A percentile compares a stretch with the other conserved stretches of the same genome.
phyloP scores from a whole-genome alignment of 2,329 filamentous ascomycete species.

The Didymella lethalis region DNA sequence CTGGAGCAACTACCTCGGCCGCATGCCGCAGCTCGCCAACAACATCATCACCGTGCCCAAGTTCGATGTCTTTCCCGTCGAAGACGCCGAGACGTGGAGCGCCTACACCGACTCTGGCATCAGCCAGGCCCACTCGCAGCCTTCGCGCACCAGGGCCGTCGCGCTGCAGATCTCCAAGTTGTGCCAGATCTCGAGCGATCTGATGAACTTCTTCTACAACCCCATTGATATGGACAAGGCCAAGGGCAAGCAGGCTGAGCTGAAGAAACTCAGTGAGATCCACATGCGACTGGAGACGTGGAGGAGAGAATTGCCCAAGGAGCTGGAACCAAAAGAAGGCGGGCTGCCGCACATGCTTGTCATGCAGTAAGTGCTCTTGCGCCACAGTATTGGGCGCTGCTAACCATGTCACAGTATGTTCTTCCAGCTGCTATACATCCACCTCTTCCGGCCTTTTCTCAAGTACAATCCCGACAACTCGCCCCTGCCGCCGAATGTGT shows the following conservation, averaged over 20 bases:
- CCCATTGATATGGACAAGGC: slow-evolving; percentile 69
- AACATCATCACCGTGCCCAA: slow-evolving; percentile 84
- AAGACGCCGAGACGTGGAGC: slow-evolving; percentile 86
- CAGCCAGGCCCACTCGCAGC: slow-evolving; percentile 75
- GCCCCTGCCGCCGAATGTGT: slow-evolving; percentile 85
- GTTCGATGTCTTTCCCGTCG: slow-evolving; percentile 87
- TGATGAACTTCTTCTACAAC: slow-evolving; percentile 91
- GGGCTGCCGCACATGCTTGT: slow-evolving; percentile 82
- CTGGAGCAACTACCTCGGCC: slow-evolving; percentile 96
- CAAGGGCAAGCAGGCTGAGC: slow-evolving; percentile 78
- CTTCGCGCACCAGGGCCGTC: slow-evolving; percentile 79
- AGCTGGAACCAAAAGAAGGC: slow-evolving; percentile 88
- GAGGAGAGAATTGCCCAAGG: slow-evolving; percentile 81
- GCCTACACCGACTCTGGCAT: slow-evolving; percentile 88
- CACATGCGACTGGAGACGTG: slow-evolving; percentile 90
- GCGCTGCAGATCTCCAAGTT: slow-evolving; percentile 78
- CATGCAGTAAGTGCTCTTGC: slow-evolving; percentile 76
- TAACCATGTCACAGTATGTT: slow-evolving; percentile 76
- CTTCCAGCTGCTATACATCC: slow-evolving; percentile 93
- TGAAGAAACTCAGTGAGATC: slow-evolving; percentile 92
- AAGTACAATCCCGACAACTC: slow-evolving; percentile 85
- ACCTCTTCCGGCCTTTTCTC: slow-evolving; percentile 92
- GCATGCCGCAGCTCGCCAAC: slow-evolving; percentile 83
- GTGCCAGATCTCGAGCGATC: slow-evolving; percentile 92
- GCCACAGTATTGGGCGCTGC: slow-evolving; percentile 16